phyloP scores from a whole-genome alignment of 2,329 filamentous ascomycete genomes.

The Chaetomiaceae sp. region DNA sequence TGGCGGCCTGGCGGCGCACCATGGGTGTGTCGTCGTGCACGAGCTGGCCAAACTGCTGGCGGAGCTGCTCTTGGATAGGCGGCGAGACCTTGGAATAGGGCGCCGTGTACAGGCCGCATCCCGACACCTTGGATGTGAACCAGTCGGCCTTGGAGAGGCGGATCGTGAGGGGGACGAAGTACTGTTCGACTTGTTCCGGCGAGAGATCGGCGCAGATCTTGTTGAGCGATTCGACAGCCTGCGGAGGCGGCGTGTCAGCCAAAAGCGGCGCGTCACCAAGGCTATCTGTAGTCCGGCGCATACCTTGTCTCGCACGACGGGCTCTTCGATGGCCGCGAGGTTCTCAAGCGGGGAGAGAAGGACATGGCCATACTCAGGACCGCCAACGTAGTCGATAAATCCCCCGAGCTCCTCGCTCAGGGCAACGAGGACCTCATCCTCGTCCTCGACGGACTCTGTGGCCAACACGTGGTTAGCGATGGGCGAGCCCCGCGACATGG shows the following conservation, averaged over 20 bases:
- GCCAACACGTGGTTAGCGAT: slow-evolving; percentile 29
- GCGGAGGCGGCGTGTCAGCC: slow-evolving; percentile 11
- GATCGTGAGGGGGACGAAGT: slow-evolving; percentile 92
- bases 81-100: slow-evolving; percentile 89
- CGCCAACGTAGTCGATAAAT: slow-evolving; percentile 97
- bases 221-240: slow-evolving; percentile 98
- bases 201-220: slow-evolving; percentile 96
- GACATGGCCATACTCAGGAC: slow-evolving; percentile 89
- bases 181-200: slow-evolving; percentile 88
- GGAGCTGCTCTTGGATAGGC: slow-evolving; percentile 82
- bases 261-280: background rate
- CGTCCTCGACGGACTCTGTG: slow-evolving; percentile 95
- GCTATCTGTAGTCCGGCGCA: slow-evolving; percentile 8
- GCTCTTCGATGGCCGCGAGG: slow-evolving; percentile 95
- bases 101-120: slow-evolving; percentile 87
- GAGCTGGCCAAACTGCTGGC: slow-evolving; percentile 85
- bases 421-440: slow-evolving; percentile 96
- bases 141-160: slow-evolving; percentile 98
- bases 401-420: slow-evolving; percentile 93
- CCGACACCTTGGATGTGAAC: slow-evolving; percentile 99
- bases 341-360: slow-evolving; percentile 96
- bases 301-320: slow-evolving; percentile 96
- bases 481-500: slow-evolving; percentile 15
- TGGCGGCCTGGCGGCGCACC: slow-evolving; percentile 95
- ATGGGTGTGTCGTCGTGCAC: slow-evolving; percentile 99